Conservation (phyloP, 768 basidiomycete genomes). For the Leccinum fibrillosum region DNA sequence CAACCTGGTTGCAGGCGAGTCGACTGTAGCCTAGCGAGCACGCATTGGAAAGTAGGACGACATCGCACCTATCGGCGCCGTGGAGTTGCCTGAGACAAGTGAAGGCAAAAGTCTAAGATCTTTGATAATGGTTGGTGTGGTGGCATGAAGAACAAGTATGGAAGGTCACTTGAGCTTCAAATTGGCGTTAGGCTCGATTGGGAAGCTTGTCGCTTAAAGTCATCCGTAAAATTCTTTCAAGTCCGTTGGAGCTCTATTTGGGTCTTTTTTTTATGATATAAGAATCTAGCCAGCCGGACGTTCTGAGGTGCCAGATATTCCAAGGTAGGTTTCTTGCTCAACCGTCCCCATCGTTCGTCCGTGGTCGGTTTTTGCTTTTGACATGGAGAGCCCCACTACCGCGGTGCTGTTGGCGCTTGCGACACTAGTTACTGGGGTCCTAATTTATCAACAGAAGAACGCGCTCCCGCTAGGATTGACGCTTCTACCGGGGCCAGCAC, state of each 20-base stretch:
- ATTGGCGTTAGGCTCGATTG: background rate
- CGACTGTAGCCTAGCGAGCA: background rate
- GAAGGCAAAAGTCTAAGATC: background rate
- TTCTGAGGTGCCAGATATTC: background rate
- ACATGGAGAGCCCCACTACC: background rate
- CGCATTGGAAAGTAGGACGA: background rate
- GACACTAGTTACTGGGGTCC: background rate
- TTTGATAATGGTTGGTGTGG: no score
- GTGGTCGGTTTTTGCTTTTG: background rate
- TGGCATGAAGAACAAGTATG: no score
- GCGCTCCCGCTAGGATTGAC: background rate
- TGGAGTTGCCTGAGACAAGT: background rate
- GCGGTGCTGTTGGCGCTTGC: background rate
- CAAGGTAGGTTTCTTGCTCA: background rate
- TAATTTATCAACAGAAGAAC: background rate
- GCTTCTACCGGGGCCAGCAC: constrained; percentile 13
- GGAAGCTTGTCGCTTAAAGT: background rate
- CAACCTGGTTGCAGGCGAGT: background rate
- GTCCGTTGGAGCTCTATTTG: background rate
- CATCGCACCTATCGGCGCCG: background rate
- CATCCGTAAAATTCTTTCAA: background rate
- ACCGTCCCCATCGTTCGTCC: background rate
- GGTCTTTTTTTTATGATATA: background rate
- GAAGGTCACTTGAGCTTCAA: no score
- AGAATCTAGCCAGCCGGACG: background rate